Evolutionary conservation across 1,284 basidiomycete species (phyloP).

Genomic region (Kwoniella shivajii): DNA sequence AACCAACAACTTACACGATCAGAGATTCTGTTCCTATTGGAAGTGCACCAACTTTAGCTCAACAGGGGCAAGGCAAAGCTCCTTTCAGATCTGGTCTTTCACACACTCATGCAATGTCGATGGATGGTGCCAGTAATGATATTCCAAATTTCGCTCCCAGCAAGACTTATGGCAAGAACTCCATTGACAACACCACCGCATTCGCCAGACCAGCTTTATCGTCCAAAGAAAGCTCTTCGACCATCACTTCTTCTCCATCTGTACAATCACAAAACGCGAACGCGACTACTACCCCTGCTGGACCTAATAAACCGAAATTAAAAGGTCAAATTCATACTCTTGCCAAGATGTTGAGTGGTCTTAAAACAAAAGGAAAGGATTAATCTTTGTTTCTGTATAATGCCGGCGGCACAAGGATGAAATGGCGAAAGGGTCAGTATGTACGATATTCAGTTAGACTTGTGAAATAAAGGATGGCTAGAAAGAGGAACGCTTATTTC

Average conservation of each 20-base stretch:
- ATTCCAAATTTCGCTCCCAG: neutral
- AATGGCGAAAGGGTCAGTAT: too few species aligned
- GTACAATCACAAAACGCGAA: neutral
- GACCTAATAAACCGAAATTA: constrained; percentile 49
- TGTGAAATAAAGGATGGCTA: too few species aligned
- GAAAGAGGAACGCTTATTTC: too few species aligned
- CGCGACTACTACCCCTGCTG: constrained; percentile 3
- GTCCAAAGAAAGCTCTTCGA: constrained; percentile 18
- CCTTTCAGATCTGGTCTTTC: constrained; percentile 11
- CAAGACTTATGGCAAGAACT: neutral
- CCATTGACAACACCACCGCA: constrained; percentile 1
- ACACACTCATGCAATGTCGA: constrained; percentile 6
- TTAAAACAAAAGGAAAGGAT: constrained; percentile 50
- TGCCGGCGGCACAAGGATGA: too few species aligned
- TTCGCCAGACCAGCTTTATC: constrained; percentile 11
- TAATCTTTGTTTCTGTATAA: too few species aligned
- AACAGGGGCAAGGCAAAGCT: neutral
- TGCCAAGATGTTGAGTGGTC: constrained; percentile 52
- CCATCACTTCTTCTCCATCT: constrained; percentile 11
- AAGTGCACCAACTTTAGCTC: neutral
- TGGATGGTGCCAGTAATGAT: constrained; percentile 2
- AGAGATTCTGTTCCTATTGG: constrained; percentile 10
- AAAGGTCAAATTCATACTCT: constrained; percentile 51
- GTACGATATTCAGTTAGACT: too few species aligned
- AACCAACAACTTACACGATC: constrained; percentile 7